phyloP scores from a whole-genome alignment of 306 rosid genomes.

The Gynostemma pentaphyllum region DNA sequence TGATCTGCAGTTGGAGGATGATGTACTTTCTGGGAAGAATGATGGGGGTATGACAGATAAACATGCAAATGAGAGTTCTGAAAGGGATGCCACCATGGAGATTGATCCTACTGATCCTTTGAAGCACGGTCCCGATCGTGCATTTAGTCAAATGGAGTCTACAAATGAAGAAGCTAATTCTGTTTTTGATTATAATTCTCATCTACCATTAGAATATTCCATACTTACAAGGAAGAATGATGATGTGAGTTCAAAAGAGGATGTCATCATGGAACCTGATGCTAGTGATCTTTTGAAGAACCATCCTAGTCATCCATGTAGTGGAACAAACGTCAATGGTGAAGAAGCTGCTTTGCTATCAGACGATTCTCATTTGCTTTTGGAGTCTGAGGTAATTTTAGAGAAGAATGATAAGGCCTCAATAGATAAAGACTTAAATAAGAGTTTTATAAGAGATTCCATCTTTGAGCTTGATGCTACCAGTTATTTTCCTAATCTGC shows the following conservation, averaged over 20 bases:
- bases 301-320: constrained; percentile 20
- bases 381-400: constrained; percentile 10
- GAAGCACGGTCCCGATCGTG: not conserved
- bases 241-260: constrained; percentile 7
- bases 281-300: constrained; percentile 16
- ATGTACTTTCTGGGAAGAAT: not conserved
- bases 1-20: not conserved
- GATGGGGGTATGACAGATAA: not conserved
- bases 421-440: constrained; percentile 13
- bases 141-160: not conserved
- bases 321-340: constrained; percentile 10
- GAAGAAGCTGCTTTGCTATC: constrained; percentile 3
- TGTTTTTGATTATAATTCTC: not conserved
- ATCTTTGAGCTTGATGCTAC: constrained; percentile 8
- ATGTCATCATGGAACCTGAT: constrained; percentile 11
- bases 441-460: constrained; percentile 8
- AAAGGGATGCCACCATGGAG: not conserved
- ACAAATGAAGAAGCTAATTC: not conserved
- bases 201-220: not conserved
- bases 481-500: constrained; percentile 21
- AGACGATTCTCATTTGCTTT: constrained; percentile 19
- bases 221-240: constrained; percentile 5
- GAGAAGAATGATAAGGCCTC: constrained; percentile 15
- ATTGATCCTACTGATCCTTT: not conserved
- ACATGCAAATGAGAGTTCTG: not conserved